phyloP scores from a whole-genome alignment of 352 stramenopile genomes.

The Halophytophthora batemanensis region DNA sequence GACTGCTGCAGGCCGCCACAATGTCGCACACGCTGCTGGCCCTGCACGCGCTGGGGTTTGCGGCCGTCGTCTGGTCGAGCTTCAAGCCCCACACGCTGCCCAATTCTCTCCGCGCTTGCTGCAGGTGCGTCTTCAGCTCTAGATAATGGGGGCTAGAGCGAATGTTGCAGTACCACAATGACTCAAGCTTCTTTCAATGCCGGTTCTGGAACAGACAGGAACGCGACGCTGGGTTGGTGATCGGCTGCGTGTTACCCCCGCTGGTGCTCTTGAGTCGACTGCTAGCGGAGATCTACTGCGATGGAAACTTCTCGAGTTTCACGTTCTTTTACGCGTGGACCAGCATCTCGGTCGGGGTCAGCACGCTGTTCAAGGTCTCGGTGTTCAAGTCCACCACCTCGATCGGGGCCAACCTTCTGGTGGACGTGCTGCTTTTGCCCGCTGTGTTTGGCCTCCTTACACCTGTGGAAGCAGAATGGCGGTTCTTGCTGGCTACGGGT shows the following conservation, averaged over 20 bases:
- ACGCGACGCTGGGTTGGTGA: slow-evolving; percentile 47
- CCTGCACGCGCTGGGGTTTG: slow-evolving; percentile 30
- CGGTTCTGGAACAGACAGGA: slow-evolving; percentile 33
- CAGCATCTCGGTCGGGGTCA: slow-evolving; percentile 43
- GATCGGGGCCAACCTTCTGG: slow-evolving; percentile 27
- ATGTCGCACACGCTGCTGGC: slow-evolving; percentile 25
- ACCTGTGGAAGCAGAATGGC: slow-evolving; percentile 30
- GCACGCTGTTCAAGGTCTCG: slow-evolving; percentile 40
- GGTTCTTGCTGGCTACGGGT: slow-evolving; percentile 34
- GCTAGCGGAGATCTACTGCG: slow-evolving; percentile 28
- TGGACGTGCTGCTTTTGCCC: slow-evolving; percentile 44
- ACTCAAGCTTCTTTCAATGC: too few relatives aligned
- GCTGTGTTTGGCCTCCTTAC: slow-evolving; percentile 17
- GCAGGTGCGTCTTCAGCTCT: slow-evolving; percentile 25
- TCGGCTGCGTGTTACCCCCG: slow-evolving; percentile 58
- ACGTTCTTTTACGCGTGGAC: slow-evolving; percentile 59
- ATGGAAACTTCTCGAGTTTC: slow-evolving; percentile 26
- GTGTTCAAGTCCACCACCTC: slow-evolving; percentile 35
- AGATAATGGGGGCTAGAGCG: too few relatives aligned
- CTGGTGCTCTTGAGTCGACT: slow-evolving; percentile 62
- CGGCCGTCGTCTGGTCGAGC: slow-evolving; percentile 24
- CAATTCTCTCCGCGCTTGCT: slow-evolving; percentile 15
- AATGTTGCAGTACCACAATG: too few relatives aligned
- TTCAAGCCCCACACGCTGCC: slow-evolving; percentile 14
- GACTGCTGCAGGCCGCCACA: slow-evolving; percentile 25